These are phyloP conservation scores for Tricholoma terreum DNA, from an alignment of 768 basidiomycete species.

Conservation along the genomic window DNA sequence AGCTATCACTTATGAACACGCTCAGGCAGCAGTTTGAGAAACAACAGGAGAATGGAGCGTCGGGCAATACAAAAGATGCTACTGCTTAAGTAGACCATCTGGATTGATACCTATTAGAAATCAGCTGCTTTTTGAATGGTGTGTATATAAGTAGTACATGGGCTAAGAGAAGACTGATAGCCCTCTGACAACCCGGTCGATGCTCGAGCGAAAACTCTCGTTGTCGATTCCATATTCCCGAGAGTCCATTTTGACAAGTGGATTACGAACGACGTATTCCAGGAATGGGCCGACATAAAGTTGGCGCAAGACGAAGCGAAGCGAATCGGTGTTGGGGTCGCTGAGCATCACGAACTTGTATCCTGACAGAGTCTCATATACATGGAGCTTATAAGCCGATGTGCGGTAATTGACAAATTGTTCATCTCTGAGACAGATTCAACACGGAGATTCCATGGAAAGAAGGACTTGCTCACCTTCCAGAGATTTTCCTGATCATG, in stretches of 20 bases:
- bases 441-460: not conserved
- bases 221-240: slow-evolving; percentile 86
- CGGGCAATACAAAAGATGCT: not conserved
- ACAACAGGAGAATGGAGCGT: slow-evolving; percentile 35
- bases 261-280: slow-evolving; percentile 92
- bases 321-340: slow-evolving; percentile 79
- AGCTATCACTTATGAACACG: slow-evolving; percentile 80
- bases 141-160: not conserved
- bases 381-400: slow-evolving; percentile 88
- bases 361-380: slow-evolving; percentile 87
- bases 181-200: slow-evolving; percentile 73
- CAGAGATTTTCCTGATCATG: slow-evolving; percentile 93
- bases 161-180: slow-evolving; percentile 41
- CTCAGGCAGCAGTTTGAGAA: slow-evolving; percentile 79
- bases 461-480: slow-evolving; percentile 48
- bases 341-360: slow-evolving; percentile 96
- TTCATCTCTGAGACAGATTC: slow-evolving; percentile 62
- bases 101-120: slow-evolving; percentile 3
- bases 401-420: slow-evolving; percentile 89
- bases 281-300: slow-evolving; percentile 93
- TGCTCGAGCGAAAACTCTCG: slow-evolving; percentile 80
- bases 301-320: slow-evolving; percentile 80
- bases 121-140: not conserved
- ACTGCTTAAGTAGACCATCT: slow-evolving; percentile 1
- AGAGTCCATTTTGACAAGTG: slow-evolving; percentile 81